These are phyloP conservation scores for Colletotrichum tanaceti DNA, from an alignment of 2,329 filamentous ascomycete genomes.

Conservation along the genomic window DNA sequence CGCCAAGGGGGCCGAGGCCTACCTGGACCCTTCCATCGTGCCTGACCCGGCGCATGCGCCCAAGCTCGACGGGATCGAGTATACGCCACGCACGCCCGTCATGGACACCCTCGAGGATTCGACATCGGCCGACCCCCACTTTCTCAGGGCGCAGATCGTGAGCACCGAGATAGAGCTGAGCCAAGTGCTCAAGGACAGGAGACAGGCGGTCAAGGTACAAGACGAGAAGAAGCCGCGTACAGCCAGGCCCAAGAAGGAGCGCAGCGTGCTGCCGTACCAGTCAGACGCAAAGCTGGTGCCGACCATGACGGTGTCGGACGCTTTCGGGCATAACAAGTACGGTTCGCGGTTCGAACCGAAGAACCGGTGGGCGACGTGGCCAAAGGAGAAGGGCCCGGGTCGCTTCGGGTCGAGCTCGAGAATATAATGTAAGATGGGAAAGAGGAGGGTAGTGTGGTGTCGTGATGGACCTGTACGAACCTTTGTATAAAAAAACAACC, in stretches of 20 bases:
- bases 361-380: constrained; percentile 37
- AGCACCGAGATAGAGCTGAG: constrained; percentile 78
- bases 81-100: constrained; percentile 78
- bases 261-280: constrained; percentile 51
- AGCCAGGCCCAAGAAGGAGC: constrained; percentile 28
- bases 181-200: constrained; percentile 74
- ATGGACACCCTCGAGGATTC: constrained; percentile 76
- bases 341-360: constrained; percentile 32
- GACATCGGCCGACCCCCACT: constrained; percentile 63
- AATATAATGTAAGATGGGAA: constrained; percentile 27
- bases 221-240: constrained; percentile 43
- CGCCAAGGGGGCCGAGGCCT: constrained; percentile 74
- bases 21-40: constrained; percentile 72
- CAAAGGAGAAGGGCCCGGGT: constrained; percentile 37
- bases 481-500: constrained; percentile 3
- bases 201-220: constrained; percentile 49
- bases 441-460: too few species aligned
- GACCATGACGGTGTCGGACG: constrained; percentile 52
- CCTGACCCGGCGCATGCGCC: constrained; percentile 67
- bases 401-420: constrained; percentile 38
- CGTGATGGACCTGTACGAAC: constrained; percentile 8
- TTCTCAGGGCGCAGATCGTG: constrained; percentile 87
- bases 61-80: constrained; percentile 70
- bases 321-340: constrained; percentile 44
- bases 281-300: constrained; percentile 51